Conservation (phyloP, 2,329 filamentous ascomycete species). For the Calonectria fujianensis region DNA sequence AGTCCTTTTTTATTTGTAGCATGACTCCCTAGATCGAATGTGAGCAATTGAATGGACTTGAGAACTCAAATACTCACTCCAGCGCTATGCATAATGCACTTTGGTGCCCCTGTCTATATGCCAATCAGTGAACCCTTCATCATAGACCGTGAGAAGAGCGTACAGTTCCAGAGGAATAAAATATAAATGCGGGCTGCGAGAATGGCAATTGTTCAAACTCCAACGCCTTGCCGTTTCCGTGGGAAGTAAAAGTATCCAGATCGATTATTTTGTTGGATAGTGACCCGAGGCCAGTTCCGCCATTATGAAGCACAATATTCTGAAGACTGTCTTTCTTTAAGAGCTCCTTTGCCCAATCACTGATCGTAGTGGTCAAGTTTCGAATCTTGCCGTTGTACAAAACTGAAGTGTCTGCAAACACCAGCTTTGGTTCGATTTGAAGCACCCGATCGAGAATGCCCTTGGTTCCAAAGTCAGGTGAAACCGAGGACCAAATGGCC, state of each 20-base stretch:
- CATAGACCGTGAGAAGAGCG: not conserved
- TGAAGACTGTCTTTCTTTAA: not conserved
- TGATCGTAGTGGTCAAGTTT: not conserved
- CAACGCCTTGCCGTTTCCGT: not conserved
- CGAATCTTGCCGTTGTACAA: conserved; percentile 28
- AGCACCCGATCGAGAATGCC: conserved; percentile 31
- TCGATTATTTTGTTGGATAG: conserved; percentile 3
- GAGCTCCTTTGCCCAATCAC: not conserved
- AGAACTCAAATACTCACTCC: not conserved
- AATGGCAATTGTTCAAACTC: conserved; percentile 27
- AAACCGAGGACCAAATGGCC: conserved; percentile 30
- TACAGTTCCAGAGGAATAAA: conserved; percentile 35
- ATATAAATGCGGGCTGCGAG: conserved; percentile 28
- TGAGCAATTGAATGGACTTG: not conserved
- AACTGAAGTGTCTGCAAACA: conserved; percentile 17
- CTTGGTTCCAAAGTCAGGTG: conserved; percentile 22
- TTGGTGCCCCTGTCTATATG: conserved; percentile 21
- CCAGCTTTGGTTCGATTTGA: conserved; percentile 26
- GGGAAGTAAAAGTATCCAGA: not conserved
- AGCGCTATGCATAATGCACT: conserved; percentile 33
- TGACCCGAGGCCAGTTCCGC: not conserved
- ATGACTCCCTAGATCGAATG: conserved; percentile 4
- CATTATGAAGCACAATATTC: conserved; percentile 18
- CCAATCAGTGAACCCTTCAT: not conserved
- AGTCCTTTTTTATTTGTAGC: conserved; percentile 34